These are phyloP conservation scores for Candida sanyaensis DNA, from an alignment of 1,139 yeast species.

Conservation along the genomic window DNA sequence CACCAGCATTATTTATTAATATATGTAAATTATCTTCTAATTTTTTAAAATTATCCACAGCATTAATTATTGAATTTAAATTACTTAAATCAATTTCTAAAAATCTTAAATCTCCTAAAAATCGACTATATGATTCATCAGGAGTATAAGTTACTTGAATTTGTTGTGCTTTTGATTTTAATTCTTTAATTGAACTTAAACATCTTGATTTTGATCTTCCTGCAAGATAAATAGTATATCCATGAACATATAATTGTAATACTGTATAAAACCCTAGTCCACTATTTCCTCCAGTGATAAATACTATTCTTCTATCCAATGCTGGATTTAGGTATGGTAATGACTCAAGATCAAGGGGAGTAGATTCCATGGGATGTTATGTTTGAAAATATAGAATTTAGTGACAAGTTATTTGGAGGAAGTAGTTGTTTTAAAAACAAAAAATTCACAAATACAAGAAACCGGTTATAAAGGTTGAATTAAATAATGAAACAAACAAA, in stretches of 20 bases:
- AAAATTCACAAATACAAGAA: too few species aligned
- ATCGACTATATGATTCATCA: slow-evolving; percentile 20
- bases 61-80: slow-evolving; percentile 56
- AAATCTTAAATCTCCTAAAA: slow-evolving; percentile 59
- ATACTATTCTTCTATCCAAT: slow-evolving; percentile 55
- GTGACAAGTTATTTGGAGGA: too few species aligned
- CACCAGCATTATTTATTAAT: slow-evolving; percentile 79
- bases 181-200: slow-evolving; percentile 53
- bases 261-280: slow-evolving; percentile 82
- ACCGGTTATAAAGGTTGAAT: too few species aligned
- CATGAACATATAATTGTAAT: slow-evolving; percentile 75
- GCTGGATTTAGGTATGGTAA: slow-evolving; percentile 43
- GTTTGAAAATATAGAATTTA: too few species aligned
- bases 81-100: slow-evolving; percentile 65
- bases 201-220: slow-evolving; percentile 67
- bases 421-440: too few species aligned
- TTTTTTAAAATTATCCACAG: slow-evolving; percentile 50
- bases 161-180: slow-evolving; percentile 52
- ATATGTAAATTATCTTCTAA: slow-evolving; percentile 59
- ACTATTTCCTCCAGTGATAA: slow-evolving; percentile 79
- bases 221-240: slow-evolving; percentile 70
- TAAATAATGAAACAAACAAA: too few species aligned
- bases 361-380: slow-evolving; percentile 5
- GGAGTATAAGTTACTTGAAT: slow-evolving; percentile 23
- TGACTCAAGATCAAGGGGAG: slow-evolving; percentile 21